Conservation (phyloP, 805 yeast genomes). For the Tanozyma kutaoensis region DNA sequence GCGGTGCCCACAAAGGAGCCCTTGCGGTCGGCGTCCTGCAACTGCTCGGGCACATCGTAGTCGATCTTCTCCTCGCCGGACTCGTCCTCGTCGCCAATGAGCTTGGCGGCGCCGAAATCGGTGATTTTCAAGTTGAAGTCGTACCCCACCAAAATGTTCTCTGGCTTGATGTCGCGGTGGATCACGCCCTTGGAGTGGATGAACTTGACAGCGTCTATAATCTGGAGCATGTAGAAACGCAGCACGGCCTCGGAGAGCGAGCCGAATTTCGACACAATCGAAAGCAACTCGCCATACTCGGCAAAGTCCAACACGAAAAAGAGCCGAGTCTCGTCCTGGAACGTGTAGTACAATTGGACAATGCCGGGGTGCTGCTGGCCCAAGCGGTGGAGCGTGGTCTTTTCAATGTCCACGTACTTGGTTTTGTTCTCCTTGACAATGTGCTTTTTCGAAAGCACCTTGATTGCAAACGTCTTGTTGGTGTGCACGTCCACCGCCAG, state of each 20-base stretch:
- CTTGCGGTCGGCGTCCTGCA: slow-evolving; percentile 13
- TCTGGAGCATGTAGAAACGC: slow-evolving; percentile 71
- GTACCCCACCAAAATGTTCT: slow-evolving; percentile 72
- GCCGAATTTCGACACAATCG: slow-evolving; percentile 66
- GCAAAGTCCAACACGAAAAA: slow-evolving; percentile 93
- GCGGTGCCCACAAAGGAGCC: slow-evolving; percentile 95
- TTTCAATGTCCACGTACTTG: slow-evolving; percentile 92
- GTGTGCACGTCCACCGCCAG: slow-evolving; percentile 72
- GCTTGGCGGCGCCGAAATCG: slow-evolving; percentile 96
- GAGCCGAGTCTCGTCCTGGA: slow-evolving; percentile 79
- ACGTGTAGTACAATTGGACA: slow-evolving; percentile 82
- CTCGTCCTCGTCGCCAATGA: slow-evolving; percentile 30
- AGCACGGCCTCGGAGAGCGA: slow-evolving; percentile 64
- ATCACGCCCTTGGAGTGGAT: slow-evolving; percentile 85
- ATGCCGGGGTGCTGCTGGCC: slow-evolving; percentile 90
- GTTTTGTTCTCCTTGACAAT: slow-evolving; percentile 90
- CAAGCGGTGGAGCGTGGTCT: slow-evolving; percentile 72
- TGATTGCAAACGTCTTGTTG: slow-evolving; percentile 73
- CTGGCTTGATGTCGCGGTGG: slow-evolving; percentile 92
- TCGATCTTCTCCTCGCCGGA: slow-evolving; percentile 14
- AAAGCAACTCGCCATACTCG: slow-evolving; percentile 84
- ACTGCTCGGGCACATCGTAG: slow-evolving; percentile 16
- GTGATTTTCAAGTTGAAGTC: slow-evolving; percentile 86
- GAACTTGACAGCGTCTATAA: slow-evolving; percentile 81
- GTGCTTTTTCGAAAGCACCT: slow-evolving; percentile 82